Conservation (phyloP, 108 stramenopile genomes). For the Cylindrotheca closterium region DNA sequence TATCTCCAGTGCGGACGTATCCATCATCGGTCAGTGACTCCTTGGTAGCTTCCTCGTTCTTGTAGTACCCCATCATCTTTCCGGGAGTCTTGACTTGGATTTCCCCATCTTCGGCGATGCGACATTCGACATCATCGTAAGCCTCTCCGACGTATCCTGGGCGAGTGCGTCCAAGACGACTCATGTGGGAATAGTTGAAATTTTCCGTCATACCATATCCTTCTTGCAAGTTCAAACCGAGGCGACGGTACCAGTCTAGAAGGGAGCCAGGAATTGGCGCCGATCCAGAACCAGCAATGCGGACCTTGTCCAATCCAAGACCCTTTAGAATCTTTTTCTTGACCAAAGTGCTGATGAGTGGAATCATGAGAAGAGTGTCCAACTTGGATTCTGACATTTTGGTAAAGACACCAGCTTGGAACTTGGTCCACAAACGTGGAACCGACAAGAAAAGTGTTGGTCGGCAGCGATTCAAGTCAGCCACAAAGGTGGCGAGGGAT, state of each 20-base stretch:
- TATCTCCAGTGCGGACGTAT: constrained; percentile 87
- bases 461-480: constrained; percentile 66
- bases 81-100: constrained; percentile 80
- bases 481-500: constrained; percentile 59
- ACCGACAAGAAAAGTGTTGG: constrained; percentile 77
- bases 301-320: constrained; percentile 61
- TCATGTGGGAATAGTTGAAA: constrained; percentile 77
- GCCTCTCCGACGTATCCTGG: constrained; percentile 74
- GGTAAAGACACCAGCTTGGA: constrained; percentile 70
- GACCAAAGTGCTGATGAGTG: constrained; percentile 54
- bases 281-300: constrained; percentile 71
- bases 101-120: constrained; percentile 74
- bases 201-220: constrained; percentile 88
- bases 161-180: constrained; percentile 40
- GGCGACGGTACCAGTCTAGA: constrained; percentile 59
- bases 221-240: constrained; percentile 73
- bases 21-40: constrained; percentile 82
- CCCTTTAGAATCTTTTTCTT: constrained; percentile 73
- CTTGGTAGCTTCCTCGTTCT: constrained; percentile 81
- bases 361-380: constrained; percentile 57
- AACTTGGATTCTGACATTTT: constrained; percentile 69
- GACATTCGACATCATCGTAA: constrained; percentile 61
- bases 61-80: constrained; percentile 81
- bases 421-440: constrained; percentile 83
- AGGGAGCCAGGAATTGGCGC: constrained; percentile 67